Conservation (phyloP, 148 eudicot genomes). For the Rhododendron kiyosumense region DNA sequence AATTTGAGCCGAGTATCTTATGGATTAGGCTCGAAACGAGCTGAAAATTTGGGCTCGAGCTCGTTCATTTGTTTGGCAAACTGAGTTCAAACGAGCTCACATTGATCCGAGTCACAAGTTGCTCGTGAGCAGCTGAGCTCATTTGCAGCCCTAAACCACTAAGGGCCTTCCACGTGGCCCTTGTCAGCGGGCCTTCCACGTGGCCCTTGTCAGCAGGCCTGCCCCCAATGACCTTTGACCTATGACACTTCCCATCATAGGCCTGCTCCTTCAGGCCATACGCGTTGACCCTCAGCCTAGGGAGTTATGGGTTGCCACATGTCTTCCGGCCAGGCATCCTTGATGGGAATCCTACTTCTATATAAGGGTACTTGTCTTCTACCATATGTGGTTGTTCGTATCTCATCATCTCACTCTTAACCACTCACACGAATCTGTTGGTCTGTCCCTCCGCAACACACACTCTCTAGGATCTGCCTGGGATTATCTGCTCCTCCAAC, state of each 20-base stretch:
- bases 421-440: not conserved
- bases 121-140: not conserved
- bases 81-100: not conserved
- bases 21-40: not conserved
- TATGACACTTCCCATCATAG: not conserved
- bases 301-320: not conserved
- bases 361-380: not conserved
- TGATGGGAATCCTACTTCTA: not conserved
- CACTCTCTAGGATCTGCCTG: not conserved
- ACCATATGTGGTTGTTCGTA: not conserved
- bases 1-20: not conserved
- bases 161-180: not conserved
- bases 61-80: not conserved
- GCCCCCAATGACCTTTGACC: too few relatives aligned
- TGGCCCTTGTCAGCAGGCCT: not conserved
- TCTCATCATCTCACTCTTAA: not conserved
- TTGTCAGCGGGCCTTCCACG: not conserved
- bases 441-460: not conserved
- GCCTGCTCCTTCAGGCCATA: not conserved
- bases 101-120: not conserved
- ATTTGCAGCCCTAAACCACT: not conserved
- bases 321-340: not conserved
- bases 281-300: not conserved
- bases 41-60: not conserved
- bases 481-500: too few relatives aligned